phyloP scores from a whole-genome alignment of 176 grass and related monocot genomes.

The Saccharum officinarum region DNA sequence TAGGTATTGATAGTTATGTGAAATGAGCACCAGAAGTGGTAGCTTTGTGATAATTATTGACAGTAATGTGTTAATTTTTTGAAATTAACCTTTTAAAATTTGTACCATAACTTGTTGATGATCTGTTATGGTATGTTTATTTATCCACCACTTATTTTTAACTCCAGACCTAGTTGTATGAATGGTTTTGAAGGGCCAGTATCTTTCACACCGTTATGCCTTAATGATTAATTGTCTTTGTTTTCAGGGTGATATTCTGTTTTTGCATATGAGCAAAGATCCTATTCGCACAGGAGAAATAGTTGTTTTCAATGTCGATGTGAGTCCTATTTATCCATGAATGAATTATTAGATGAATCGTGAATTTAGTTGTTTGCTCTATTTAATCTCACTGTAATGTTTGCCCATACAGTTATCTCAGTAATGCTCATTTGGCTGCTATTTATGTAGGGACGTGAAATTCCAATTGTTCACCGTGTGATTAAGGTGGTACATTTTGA shows the following conservation, averaged over 20 bases:
- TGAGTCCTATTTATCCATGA: constrained; percentile 36
- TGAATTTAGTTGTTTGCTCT: background rate
- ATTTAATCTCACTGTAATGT: background rate
- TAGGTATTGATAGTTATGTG: background rate
- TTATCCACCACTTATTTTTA: background rate
- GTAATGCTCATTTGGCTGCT: constrained; percentile 19
- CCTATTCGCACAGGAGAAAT: constrained; percentile 81
- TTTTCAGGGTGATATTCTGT: constrained; percentile 75
- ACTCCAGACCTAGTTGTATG: background rate
- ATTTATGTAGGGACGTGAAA: constrained; percentile 61
- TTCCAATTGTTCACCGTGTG: constrained; percentile 87
- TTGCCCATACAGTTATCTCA: constrained; percentile 10
- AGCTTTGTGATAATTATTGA: background rate
- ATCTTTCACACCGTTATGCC: background rate
- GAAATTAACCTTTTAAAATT: background rate
- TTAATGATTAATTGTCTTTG: constrained; percentile 20
- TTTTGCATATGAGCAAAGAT: constrained; percentile 73
- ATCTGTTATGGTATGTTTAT: background rate
- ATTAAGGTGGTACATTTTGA: constrained; percentile 58
- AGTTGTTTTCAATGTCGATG: constrained; percentile 79
- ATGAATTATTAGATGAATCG: background rate
- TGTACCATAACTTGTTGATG: background rate
- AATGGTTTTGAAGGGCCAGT: background rate
- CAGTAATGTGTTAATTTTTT: background rate
- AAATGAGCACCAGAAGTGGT: background rate